These are phyloP conservation scores for Prunus yedoensis DNA, from an alignment of 331 rosid species.

Conservation along the genomic window DNA sequence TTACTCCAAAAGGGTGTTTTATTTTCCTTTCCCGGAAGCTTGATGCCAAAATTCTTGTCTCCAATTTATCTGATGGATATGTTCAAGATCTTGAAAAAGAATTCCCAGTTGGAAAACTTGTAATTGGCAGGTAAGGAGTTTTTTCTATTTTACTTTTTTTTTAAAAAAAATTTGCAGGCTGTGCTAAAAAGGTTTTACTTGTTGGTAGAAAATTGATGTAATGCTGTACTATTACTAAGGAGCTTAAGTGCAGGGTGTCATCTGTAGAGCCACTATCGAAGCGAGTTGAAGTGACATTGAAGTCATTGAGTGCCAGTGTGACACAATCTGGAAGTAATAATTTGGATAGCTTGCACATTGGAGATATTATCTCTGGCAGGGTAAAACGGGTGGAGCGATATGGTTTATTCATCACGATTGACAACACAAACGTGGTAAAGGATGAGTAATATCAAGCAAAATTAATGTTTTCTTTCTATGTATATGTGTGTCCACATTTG, in stretches of 20 bases:
- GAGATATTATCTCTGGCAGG: slow-evolving; percentile 72
- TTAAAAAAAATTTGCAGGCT: neutral
- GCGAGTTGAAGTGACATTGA: slow-evolving; percentile 85
- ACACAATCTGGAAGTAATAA: slow-evolving; percentile 42
- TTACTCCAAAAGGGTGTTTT: slow-evolving; percentile 83
- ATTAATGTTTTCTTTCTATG: neutral
- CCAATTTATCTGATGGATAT: slow-evolving; percentile 73
- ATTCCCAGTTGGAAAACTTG: slow-evolving; percentile 81
- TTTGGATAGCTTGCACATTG: slow-evolving; percentile 57
- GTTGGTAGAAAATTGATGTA: slow-evolving; percentile 13
- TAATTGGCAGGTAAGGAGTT: slow-evolving; percentile 62
- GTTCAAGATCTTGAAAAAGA: slow-evolving; percentile 64
- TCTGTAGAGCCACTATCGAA: slow-evolving; percentile 82
- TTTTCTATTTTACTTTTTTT: neutral
- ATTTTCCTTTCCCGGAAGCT: slow-evolving; percentile 70
- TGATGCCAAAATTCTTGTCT: slow-evolving; percentile 81
- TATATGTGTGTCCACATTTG: neutral
- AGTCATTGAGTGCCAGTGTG: slow-evolving; percentile 39
- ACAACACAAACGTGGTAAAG: slow-evolving; percentile 63
- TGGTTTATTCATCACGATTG: slow-evolving; percentile 83
- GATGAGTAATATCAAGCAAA: neutral
- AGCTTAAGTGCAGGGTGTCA: slow-evolving; percentile 57
- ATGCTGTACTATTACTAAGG: slow-evolving; percentile 31
- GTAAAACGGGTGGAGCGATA: slow-evolving; percentile 79
- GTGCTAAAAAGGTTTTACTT: neutral